These are phyloP conservation scores for Thalassiosira profunda DNA, from an alignment of 108 stramenopile genomes.

Conservation along the genomic window DNA sequence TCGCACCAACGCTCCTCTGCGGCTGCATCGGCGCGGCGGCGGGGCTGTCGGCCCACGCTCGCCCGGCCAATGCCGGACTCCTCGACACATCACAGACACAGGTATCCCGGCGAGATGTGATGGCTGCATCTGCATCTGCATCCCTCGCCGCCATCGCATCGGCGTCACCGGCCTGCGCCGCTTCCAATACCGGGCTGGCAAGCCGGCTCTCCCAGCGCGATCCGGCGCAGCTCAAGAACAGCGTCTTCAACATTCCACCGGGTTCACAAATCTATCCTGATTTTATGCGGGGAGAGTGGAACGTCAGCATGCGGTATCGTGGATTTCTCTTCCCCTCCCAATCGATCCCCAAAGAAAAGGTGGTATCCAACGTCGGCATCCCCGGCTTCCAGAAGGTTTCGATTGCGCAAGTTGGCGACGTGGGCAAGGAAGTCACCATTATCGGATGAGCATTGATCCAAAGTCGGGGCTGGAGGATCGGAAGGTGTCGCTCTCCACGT, in stretches of 20 bases:
- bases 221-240: slow-evolving; percentile 64
- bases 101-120: too few species aligned
- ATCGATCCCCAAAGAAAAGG: slow-evolving; percentile 55
- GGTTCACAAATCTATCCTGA: slow-evolving; percentile 68
- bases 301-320: slow-evolving; percentile 49
- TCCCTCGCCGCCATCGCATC: too few species aligned
- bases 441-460: slow-evolving; percentile 57
- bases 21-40: too few species aligned
- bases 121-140: too few species aligned
- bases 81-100: too few species aligned
- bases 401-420: slow-evolving; percentile 69
- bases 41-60: too few species aligned
- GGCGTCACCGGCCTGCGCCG: slow-evolving; percentile 3
- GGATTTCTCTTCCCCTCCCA: slow-evolving; percentile 79
- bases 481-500: slow-evolving; percentile 28
- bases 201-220: slow-evolving; percentile 60
- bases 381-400: slow-evolving; percentile 87
- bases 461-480: slow-evolving; percentile 72
- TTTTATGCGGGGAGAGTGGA: slow-evolving; percentile 71
- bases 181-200: slow-evolving; percentile 37
- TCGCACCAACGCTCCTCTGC: too few species aligned
- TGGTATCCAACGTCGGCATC: slow-evolving; percentile 49
- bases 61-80: too few species aligned
- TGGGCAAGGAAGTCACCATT: slow-evolving; percentile 65
- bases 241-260: slow-evolving; percentile 85